A percentile compares a stretch with the other conserved stretches of the same genome.
Evolutionary conservation across 2,329 filamentous ascomycete genomes (phyloP).

Genomic region (Stemphylium beticola): DNA sequence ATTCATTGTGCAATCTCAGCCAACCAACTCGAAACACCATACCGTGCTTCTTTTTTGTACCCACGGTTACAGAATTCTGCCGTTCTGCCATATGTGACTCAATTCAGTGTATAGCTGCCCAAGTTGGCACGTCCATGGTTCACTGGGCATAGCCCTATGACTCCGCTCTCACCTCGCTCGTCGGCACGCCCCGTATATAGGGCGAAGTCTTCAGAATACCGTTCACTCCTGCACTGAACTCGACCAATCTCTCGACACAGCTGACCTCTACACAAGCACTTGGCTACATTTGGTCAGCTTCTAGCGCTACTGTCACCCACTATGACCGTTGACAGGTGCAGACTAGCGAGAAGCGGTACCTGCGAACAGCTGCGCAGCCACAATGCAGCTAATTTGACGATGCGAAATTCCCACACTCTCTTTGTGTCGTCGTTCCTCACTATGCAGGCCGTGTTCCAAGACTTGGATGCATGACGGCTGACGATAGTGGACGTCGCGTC

Average conservation of each 20-base stretch:
- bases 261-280: constrained; percentile 3
- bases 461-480: constrained; percentile 13
- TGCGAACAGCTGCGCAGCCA: constrained; percentile 12
- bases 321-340: constrained; percentile 25
- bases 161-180: constrained; percentile 21
- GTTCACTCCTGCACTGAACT: constrained; percentile 13
- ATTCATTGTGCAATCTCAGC: background rate
- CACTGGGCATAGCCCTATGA: constrained; percentile 22
- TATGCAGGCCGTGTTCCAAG: constrained; percentile 13
- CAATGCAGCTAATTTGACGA: constrained; percentile 20
- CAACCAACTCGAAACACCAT: background rate
- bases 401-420: background rate
- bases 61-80: constrained; percentile 8
- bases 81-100: constrained; percentile 20
- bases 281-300: constrained; percentile 4
- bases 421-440: background rate
- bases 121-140: constrained; percentile 4
- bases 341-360: constrained; percentile 21
- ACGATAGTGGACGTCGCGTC: constrained; percentile 1
- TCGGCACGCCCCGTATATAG: constrained; percentile 29
- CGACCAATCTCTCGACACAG: constrained; percentile 13
- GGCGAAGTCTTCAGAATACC: constrained; percentile 10
- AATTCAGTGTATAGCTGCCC: constrained; percentile 7
- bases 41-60: background rate
- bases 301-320: constrained; percentile 41